Percentiles rank a stretch among this genome's conserved stretches.
Evolutionary conservation across 179 eudicot species (phyloP).

Genomic region (Amaranthus tricolor): DNA sequence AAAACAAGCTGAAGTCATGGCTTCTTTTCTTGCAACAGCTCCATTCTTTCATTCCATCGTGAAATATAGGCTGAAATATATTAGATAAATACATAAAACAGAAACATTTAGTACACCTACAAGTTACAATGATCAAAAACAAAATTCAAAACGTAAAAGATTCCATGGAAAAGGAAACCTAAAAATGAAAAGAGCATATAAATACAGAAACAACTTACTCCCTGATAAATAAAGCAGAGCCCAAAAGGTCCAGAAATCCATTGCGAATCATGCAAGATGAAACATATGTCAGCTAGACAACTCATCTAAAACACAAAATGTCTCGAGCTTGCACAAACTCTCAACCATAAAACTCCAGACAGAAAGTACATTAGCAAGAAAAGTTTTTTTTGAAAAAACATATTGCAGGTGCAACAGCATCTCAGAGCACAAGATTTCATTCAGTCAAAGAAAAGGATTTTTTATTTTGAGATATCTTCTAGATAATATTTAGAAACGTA

Average conservation of each 20-base stretch:
- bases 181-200: background rate
- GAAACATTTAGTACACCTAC: background rate
- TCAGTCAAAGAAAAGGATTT: no score
- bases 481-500: no score
- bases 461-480: no score
- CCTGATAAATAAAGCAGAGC: slow-evolving; percentile 36
- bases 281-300: slow-evolving; percentile 5
- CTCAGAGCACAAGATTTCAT: background rate
- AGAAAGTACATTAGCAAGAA: background rate
- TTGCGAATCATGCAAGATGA: slow-evolving; percentile 20
- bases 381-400: background rate
- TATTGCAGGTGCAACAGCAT: background rate
- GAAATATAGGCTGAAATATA: slow-evolving; percentile 76
- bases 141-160: background rate
- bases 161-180: background rate
- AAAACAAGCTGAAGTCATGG: slow-evolving; percentile 87
- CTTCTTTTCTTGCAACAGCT: slow-evolving; percentile 96
- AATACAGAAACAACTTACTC: slow-evolving; percentile 43
- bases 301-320: background rate
- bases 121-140: background rate
- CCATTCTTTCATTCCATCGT: slow-evolving; percentile 97
- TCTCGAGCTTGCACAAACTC: background rate
- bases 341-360: background rate
- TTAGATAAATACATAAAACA: background rate
- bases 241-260: slow-evolving; percentile 15